Evolutionary conservation across 495 filamentous ascomycete species (phyloP).

Genomic region (Lasiosphaeria ovina): DNA sequence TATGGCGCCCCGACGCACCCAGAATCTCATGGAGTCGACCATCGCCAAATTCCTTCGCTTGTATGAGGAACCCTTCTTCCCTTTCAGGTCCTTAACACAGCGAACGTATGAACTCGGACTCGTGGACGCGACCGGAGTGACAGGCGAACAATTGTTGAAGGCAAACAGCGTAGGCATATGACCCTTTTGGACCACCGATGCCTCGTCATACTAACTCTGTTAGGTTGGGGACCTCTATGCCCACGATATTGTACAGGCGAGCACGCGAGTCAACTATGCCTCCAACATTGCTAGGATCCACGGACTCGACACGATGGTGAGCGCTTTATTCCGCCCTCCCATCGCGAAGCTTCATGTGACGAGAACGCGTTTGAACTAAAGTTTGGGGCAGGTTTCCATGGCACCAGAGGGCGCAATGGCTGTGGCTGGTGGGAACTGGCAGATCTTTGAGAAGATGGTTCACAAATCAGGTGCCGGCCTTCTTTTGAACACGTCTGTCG

Average conservation of each 20-base stretch:
- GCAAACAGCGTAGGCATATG: slow-evolving; percentile 52
- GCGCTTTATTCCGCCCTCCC: slow-evolving; percentile 24
- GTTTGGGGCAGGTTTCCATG: slow-evolving; percentile 53
- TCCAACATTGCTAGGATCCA: slow-evolving; percentile 84
- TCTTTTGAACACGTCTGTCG: slow-evolving; percentile 69
- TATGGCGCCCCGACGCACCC: slow-evolving; percentile 68
- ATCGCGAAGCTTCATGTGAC: background rate
- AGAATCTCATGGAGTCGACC: slow-evolving; percentile 67
- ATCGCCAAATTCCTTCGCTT: slow-evolving; percentile 74
- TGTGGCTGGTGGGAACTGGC: slow-evolving; percentile 89
- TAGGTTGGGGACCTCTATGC: slow-evolving; percentile 65
- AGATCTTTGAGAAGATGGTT: slow-evolving; percentile 84
- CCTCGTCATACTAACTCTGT: background rate
- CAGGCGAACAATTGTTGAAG: slow-evolving; percentile 68
- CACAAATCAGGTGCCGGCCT: slow-evolving; percentile 58
- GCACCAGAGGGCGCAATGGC: slow-evolving; percentile 79
- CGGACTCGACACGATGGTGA: slow-evolving; percentile 88
- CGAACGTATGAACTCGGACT: slow-evolving; percentile 65
- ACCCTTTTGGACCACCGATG: background rate
- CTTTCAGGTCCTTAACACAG: slow-evolving; percentile 71
- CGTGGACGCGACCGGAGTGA: slow-evolving; percentile 58
- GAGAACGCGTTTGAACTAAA: slow-evolving; percentile 9
- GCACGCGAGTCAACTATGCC: slow-evolving; percentile 92
- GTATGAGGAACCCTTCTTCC: slow-evolving; percentile 80
- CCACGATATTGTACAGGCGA: slow-evolving; percentile 85